Percentiles rank a stretch among this genome's conserved stretches.
Evolutionary conservation across 1,284 basidiomycete genomes (phyloP).

Genomic region (Cystobasidiaceae sp.): DNA sequence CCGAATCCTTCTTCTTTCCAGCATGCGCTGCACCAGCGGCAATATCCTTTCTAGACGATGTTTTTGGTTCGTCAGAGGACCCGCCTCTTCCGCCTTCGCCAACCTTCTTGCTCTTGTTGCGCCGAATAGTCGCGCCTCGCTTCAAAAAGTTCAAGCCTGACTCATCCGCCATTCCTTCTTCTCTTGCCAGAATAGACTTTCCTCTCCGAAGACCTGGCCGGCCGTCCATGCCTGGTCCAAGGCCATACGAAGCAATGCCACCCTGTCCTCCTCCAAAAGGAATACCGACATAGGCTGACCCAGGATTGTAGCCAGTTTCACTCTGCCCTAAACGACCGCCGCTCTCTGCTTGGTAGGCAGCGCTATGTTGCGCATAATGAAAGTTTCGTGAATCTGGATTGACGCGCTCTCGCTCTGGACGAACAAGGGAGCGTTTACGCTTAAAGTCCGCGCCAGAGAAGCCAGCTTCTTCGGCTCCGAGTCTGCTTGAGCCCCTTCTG

Average conservation of each 20-base stretch:
- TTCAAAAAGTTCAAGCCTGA: slow-evolving; percentile 82
- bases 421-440: slow-evolving; percentile 88
- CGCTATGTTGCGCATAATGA: slow-evolving; percentile 88
- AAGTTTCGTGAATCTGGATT: slow-evolving; percentile 91
- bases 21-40: too few species aligned
- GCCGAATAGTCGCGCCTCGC: slow-evolving; percentile 62
- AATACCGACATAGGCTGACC: slow-evolving; percentile 42
- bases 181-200: slow-evolving; percentile 76
- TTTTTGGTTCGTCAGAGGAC: too few species aligned
- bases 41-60: too few species aligned
- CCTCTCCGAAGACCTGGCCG: slow-evolving; percentile 64
- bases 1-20: too few species aligned
- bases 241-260: slow-evolving; percentile 25
- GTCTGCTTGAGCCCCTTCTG: slow-evolving; percentile 4
- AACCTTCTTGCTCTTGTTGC: too few species aligned
- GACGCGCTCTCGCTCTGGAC: slow-evolving; percentile 92
- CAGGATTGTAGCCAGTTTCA: slow-evolving; percentile 80
- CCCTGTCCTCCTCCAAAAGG: slow-evolving; percentile 29
- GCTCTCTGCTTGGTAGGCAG: slow-evolving; percentile 67
- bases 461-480: not conserved
- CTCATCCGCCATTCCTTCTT: slow-evolving; percentile 67
- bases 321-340: slow-evolving; percentile 55
- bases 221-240: slow-evolving; percentile 20
- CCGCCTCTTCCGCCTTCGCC: too few species aligned
- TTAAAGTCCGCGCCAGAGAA: slow-evolving; percentile 48